Percentiles rank a stretch among this genome's conserved stretches.
phyloP scores from a whole-genome alignment of 768 basidiomycete genomes.

The Mycena rebaudengoi region DNA sequence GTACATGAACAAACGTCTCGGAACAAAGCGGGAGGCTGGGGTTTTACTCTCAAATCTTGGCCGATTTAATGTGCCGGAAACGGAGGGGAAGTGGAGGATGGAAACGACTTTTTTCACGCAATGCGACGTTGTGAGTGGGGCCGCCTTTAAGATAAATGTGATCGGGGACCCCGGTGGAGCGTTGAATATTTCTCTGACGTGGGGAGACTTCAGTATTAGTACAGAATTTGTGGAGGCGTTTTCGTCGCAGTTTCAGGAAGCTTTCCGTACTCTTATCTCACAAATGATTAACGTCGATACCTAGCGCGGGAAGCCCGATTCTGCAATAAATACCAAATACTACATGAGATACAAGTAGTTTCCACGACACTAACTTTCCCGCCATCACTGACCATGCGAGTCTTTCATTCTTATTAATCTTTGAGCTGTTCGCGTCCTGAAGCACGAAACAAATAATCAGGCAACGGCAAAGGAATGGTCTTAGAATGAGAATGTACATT shows the following conservation, averaged over 20 bases:
- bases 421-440: too few species aligned
- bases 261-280: too few species aligned
- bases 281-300: too few species aligned
- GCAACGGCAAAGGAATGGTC: too few species aligned
- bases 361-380: too few species aligned
- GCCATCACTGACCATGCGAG: too few species aligned
- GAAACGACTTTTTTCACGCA: not conserved
- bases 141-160: not conserved
- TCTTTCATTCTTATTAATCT: too few species aligned
- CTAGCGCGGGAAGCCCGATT: too few species aligned
- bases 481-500: too few species aligned
- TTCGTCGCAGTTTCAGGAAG: not conserved
- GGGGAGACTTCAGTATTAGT: not conserved
- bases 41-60: constrained; percentile 11
- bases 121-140: not conserved
- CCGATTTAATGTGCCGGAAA: not conserved
- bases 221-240: not conserved
- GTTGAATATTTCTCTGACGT: constrained; percentile 7
- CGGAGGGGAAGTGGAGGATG: constrained; percentile 1
- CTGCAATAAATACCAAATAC: too few species aligned
- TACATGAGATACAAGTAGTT: too few species aligned
- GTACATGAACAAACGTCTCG: not conserved
- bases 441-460: too few species aligned
- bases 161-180: constrained; percentile 7
- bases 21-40: constrained; percentile 4